phyloP scores from a whole-genome alignment of 2,329 filamentous ascomycete genomes.

The Aureobasidium uvarum region DNA sequence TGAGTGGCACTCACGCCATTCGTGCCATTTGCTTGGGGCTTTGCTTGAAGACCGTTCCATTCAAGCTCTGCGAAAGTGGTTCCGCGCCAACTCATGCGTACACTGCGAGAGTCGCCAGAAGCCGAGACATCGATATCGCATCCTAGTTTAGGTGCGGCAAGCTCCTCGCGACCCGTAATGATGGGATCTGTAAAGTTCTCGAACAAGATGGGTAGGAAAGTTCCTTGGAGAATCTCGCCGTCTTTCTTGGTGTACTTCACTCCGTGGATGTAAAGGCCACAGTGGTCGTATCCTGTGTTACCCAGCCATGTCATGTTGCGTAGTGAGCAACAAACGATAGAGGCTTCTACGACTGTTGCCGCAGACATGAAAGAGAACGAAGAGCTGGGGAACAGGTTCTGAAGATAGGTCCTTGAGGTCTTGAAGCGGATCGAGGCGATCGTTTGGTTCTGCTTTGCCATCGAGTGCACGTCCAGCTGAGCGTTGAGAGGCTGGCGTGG shows the following conservation, averaged over 20 bases:
- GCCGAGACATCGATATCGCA: constrained; percentile 33
- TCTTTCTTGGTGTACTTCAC: constrained; percentile 55
- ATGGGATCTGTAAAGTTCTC: constrained; percentile 60
- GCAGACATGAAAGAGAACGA: constrained; percentile 41
- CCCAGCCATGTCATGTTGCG: constrained; percentile 58
- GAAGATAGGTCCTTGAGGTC: constrained; percentile 42
- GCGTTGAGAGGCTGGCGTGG: constrained; percentile 37
- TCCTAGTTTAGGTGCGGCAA: constrained; percentile 56
- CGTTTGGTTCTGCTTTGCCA: constrained; percentile 31
- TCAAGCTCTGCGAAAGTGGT: constrained; percentile 38
- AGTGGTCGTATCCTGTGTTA: constrained; percentile 55
- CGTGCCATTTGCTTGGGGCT: constrained; percentile 22
- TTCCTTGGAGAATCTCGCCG: constrained; percentile 50
- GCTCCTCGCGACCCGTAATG: constrained; percentile 57
- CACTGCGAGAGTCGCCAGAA: constrained; percentile 27
- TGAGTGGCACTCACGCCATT: constrained; percentile 7
- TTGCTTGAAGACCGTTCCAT: constrained; percentile 32
- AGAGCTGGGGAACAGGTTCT: constrained; percentile 43
- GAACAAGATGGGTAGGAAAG: constrained; percentile 57
- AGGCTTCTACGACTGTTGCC: constrained; percentile 43
- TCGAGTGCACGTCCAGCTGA: constrained; percentile 23
- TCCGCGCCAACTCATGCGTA: constrained; percentile 39
- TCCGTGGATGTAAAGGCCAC: constrained; percentile 61
- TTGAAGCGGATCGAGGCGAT: constrained; percentile 46
- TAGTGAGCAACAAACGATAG: constrained; percentile 42